Conservation (phyloP, 805 yeast species). For the Lipomyces orientalis region DNA sequence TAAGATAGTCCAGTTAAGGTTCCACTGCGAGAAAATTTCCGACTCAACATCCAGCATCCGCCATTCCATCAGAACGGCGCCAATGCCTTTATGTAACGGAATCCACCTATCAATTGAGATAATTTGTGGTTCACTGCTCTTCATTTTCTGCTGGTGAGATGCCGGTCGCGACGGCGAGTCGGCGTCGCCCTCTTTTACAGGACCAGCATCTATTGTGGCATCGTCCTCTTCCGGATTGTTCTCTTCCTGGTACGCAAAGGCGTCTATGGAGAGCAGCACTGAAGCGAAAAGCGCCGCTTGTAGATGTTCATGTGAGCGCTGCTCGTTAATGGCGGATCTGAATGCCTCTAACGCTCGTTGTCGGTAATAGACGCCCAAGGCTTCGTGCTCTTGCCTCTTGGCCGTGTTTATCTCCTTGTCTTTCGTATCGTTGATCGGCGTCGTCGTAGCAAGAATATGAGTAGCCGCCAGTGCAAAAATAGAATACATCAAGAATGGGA, state of each 20-base stretch:
- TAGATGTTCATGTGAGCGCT: conserved; percentile 8
- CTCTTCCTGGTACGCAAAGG: conserved; percentile 24
- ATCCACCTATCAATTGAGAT: conserved; percentile 28
- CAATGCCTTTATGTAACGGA: conserved; percentile 21
- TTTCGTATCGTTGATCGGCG: background rate
- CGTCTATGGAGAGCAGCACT: conserved; percentile 23
- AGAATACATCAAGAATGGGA: conserved; percentile 26
- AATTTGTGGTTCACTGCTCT: background rate
- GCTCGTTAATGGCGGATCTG: conserved; percentile 10
- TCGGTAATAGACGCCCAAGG: conserved; percentile 20
- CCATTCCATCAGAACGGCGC: conserved; percentile 13
- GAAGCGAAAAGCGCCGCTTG: conserved; percentile 27
- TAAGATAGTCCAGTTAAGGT: conserved; percentile 18
- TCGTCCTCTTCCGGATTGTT: conserved; percentile 9
- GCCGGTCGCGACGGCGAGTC: background rate
- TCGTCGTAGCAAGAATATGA: conserved; percentile 18
- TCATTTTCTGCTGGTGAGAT: conserved; percentile 2
- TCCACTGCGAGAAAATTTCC: conserved; percentile 9
- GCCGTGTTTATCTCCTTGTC: conserved; percentile 1
- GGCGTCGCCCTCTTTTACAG: background rate
- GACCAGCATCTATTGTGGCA: background rate
- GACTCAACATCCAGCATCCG: conserved; percentile 6
- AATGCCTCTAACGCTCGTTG: conserved; percentile 21
- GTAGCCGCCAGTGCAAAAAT: conserved; percentile 19
- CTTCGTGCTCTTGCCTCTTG: conserved; percentile 10